A percentile compares a stretch with the other conserved stretches of the same genome.
These are phyloP conservation scores for Gossypium aridum DNA, from an alignment of 441 rosid species.

Conservation along the genomic window DNA sequence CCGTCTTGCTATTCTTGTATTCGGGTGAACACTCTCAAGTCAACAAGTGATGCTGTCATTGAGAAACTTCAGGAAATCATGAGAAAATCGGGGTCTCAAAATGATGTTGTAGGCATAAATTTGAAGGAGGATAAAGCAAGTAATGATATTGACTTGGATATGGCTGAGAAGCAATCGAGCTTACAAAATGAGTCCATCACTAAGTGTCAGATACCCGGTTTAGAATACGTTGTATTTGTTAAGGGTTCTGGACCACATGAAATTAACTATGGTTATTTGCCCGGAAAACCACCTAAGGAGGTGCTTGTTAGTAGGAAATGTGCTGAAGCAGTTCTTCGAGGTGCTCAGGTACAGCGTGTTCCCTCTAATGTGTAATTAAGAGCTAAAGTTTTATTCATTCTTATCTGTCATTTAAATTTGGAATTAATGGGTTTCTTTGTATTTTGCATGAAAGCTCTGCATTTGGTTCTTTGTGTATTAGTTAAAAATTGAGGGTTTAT, in stretches of 20 bases:
- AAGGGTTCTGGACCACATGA: slow-evolving; percentile 83
- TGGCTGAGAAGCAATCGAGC: slow-evolving; percentile 3
- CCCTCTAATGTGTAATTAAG: neutral
- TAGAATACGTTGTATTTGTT: slow-evolving; percentile 80
- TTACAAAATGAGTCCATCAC: slow-evolving; percentile 26
- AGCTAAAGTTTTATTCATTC: neutral
- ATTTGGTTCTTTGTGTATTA: neutral
- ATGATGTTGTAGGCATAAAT: slow-evolving; percentile 18
- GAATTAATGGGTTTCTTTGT: neutral
- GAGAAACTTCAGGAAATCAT: slow-evolving; percentile 53
- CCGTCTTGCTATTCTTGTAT: slow-evolving; percentile 88
- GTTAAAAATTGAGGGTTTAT: neutral
- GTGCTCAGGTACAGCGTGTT: slow-evolving; percentile 68
- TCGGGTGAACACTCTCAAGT: slow-evolving; percentile 71
- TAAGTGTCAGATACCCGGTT: slow-evolving; percentile 68
- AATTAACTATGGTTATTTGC: slow-evolving; percentile 50
- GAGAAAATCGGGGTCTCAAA: slow-evolving; percentile 25
- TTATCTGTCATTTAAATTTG: neutral
- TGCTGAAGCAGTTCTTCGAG: slow-evolving; percentile 96
- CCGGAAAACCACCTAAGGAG: slow-evolving; percentile 65
- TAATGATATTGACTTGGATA: slow-evolving; percentile 3
- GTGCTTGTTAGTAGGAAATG: slow-evolving; percentile 92
- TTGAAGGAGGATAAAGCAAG: slow-evolving; percentile 20
- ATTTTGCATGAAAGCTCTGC: neutral
- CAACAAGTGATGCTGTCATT: slow-evolving; percentile 62